Base-by-base conservation (phyloP, 495 filamentous ascomycete species). In the Penicillium pulvis region DNA sequence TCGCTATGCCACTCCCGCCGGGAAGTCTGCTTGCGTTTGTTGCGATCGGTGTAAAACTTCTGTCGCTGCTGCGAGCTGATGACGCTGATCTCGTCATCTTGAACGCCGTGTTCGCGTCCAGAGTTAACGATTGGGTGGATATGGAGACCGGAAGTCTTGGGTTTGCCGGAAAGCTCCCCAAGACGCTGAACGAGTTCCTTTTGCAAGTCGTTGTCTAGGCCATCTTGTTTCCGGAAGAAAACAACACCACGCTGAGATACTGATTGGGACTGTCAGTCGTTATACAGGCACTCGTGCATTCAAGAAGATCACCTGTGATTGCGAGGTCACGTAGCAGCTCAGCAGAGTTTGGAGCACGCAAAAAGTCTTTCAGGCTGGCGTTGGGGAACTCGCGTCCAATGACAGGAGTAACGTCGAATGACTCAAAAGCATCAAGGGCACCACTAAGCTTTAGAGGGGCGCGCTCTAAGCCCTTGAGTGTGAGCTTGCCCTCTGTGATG, bases 171-270 rank as follows among this genome's bases (percentile, higher is more conserved):
- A 12, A 77, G 67, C 62, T 85, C 71, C 12, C 88, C 88, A 0
- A 93, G 81, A 2, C 81, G 78, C 52, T 89, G 80, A 3, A 82
- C 78, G 0, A 92, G 80, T 56, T 87, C 81, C 64, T 92, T 92
- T 58, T 89, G 85, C 19, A 85, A 73, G 17, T 87, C 82, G 60
- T 88, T 79, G 61, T 79, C 79, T 8, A 90, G 69, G 52, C 75
- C 80, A 68, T 91, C 82, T 61, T 93, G 90, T 36, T 83, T 80
- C 28, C 89, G 87, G 75, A 94, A 91, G 77, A 91, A 92, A 42
- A 93, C 90, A 0, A 94, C 90, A 3, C 89, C 89, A 0, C 90
- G 84, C 61, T 87, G 85, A 16, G 89, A 93, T 62, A 94, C 90
- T 92, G 33, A 4, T n/a, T 10, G 16, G 11, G 23, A 20, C 26